Base-by-base conservation (phyloP, 2,329 filamentous ascomycete genomes). In the Nigrospora sphaerica region DNA sequence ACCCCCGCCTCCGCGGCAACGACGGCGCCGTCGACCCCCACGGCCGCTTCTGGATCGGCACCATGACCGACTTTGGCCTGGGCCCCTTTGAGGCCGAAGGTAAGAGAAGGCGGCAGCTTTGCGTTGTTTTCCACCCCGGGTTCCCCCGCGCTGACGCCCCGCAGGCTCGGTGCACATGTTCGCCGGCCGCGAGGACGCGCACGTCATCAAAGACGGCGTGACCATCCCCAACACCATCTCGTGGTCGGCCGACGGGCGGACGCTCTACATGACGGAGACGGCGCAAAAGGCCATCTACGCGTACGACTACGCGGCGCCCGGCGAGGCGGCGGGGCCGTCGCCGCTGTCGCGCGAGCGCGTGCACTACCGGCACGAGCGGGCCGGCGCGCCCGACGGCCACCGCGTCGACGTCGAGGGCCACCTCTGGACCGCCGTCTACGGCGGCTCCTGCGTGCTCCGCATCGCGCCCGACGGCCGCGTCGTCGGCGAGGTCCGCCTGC, bases 391-490 rank as follows among this genome's bases (percentile, higher is more conserved):
- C 1, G 91, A 96, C 65, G 91, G 91, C 2, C 91, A 92, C 67
- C 83, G 85, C 51, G 78, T 95, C 58, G 91, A 96, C 60, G 78
- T 76, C 38, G 81, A 95, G 46, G 90, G 89, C n/a, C 85, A 86
- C 68, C 75, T 95, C 58, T 96, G 92, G 91, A 83, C 86, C 50
- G 87, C 88, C 9, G 74, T 93, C n/a, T 93, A 88, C 61, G 89
- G 89, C 45, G 86, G 85, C 51, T 73, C 78, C 49, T 78, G 81
- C 49, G 87, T 95, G 19, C 69, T 95, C 53, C 81, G 86, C 62
- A 84, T 95, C 58, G 80, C 77, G 41, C 79, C 82, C 5, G 65
- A 76, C 43, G 89, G 88, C 3, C 70, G 82, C 57, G 67, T 95
- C 31, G 72, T 91, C 6, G 89, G 87, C 7, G 79, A 89, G 68